phyloP scores from a whole-genome alignment of 768 basidiomycete species.

The Suillus hirtellus region DNA sequence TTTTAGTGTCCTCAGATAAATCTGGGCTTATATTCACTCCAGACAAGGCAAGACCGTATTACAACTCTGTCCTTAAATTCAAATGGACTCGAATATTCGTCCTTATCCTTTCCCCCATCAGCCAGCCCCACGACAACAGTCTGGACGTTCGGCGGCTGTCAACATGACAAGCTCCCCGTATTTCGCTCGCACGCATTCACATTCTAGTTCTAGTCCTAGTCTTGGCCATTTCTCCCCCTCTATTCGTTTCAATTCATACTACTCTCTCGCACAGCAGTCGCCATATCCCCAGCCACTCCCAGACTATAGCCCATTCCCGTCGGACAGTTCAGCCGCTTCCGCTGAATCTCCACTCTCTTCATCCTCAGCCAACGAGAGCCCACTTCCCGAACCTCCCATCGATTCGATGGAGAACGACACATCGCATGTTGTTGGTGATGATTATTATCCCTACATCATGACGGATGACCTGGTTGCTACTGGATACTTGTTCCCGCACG shows the following conservation, averaged over 20 bases:
- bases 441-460: conserved; percentile 28
- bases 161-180: conserved; percentile 28
- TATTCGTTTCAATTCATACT: conserved; percentile 22
- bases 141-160: conserved; percentile 16
- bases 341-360: conserved; percentile 43
- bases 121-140: conserved; percentile 10
- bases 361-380: conserved; percentile 40
- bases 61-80: conserved; percentile 29
- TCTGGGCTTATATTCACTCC: conserved; percentile 15
- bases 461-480: conserved; percentile 25
- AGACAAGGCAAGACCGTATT: conserved; percentile 12
- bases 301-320: conserved; percentile 38
- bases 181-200: conserved; percentile 21
- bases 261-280: conserved; percentile 19
- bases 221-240: conserved; percentile 24
- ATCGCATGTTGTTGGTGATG: conserved; percentile 29
- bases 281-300: conserved; percentile 20
- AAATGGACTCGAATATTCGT: conserved; percentile 22
- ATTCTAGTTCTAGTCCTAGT: conserved; percentile 16
- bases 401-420: conserved; percentile 35
- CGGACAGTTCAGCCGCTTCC: conserved; percentile 36
- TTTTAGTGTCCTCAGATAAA: conserved; percentile 27
- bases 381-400: conserved; percentile 38
- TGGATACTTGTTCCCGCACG: conserved; percentile 27
- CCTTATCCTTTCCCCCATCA: conserved; percentile 14